Conservation (phyloP, 2,329 filamentous ascomycete species). For the Monosporascus sp. region DNA sequence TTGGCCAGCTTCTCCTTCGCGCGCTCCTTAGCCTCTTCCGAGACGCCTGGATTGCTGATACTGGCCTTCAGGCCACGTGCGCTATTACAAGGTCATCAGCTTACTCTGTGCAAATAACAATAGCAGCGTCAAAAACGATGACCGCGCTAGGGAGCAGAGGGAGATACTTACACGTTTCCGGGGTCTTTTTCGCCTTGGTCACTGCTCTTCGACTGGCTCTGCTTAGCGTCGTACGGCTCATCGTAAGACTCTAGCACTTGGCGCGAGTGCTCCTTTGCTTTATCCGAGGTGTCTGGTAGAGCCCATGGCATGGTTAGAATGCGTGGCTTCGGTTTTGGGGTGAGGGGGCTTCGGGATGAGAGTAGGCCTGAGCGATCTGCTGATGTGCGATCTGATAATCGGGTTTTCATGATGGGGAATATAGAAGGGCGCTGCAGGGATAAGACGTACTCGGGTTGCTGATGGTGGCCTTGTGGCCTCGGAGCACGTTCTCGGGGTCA, state of each 20-base stretch:
- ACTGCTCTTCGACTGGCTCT: constrained; percentile 1
- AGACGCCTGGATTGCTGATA: constrained; percentile 5
- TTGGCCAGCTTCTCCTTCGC: constrained; percentile 6
- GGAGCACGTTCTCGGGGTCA: constrained; percentile 4
- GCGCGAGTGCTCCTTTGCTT: constrained; percentile 5
- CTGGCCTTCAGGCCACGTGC: constrained; percentile 4
- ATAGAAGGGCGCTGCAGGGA: too few species aligned
- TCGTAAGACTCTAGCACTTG: background rate
- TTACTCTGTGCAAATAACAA: too few species aligned
- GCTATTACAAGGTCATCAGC: background rate
- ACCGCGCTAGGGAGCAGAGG: background rate
- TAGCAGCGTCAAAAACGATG: too few species aligned
- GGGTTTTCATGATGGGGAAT: too few species aligned
- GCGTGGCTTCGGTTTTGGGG: too few species aligned
- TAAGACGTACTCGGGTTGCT: constrained; percentile 5
- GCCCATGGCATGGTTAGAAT: background rate
- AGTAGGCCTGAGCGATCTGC: too few species aligned
- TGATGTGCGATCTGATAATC: too few species aligned
- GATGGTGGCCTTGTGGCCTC: constrained; percentile 6
- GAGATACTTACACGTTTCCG: constrained; percentile 4
- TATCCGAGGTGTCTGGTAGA: constrained; percentile 1
- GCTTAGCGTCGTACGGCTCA: background rate
- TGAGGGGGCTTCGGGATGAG: too few species aligned
- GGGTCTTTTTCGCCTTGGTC: constrained; percentile 1
- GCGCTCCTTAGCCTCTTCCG: constrained; percentile 4